These are phyloP conservation scores for Chaetoceros tenuissimus DNA, from an alignment of 108 stramenopile species.

Conservation along the genomic window DNA sequence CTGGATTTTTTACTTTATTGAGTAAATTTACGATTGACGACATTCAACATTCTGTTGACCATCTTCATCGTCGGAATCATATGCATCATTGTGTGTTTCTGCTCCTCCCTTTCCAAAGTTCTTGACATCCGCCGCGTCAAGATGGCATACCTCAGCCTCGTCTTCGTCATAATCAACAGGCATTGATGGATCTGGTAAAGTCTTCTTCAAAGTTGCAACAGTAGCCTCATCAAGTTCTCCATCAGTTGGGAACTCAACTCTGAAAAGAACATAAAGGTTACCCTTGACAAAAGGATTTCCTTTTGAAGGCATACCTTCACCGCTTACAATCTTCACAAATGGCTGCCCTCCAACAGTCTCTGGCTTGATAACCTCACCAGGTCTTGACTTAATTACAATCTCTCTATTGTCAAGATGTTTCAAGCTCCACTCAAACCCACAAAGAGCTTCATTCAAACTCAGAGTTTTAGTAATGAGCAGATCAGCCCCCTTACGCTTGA, in stretches of 20 bases:
- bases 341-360: slow-evolving; percentile 59
- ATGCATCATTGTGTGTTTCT: slow-evolving; percentile 29
- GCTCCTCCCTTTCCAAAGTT: slow-evolving; percentile 83
- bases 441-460: slow-evolving; percentile 91
- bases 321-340: slow-evolving; percentile 80
- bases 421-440: slow-evolving; percentile 88
- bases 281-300: slow-evolving; percentile 96
- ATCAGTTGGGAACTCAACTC: slow-evolving; percentile 79
- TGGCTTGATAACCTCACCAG: slow-evolving; percentile 86
- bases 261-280: slow-evolving; percentile 87
- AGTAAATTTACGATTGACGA: slow-evolving; percentile 78
- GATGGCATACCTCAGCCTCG: slow-evolving; percentile 65
- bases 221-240: slow-evolving; percentile 42
- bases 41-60: slow-evolving; percentile 70
- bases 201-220: slow-evolving; percentile 41
- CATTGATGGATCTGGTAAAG: slow-evolving; percentile 69
- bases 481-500: slow-evolving; percentile 97
- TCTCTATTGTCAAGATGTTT: slow-evolving; percentile 89
- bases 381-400: slow-evolving; percentile 72
- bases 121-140: slow-evolving; percentile 69
- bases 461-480: slow-evolving; percentile 88
- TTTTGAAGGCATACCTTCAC: slow-evolving; percentile 92
- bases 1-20: too few species aligned
- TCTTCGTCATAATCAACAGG: slow-evolving; percentile 65
- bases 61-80: slow-evolving; percentile 71